A percentile compares a stretch with the other conserved stretches of the same genome.
phyloP scores from a whole-genome alignment of 2,329 filamentous ascomycete species.

The Aspergillus sp. region DNA sequence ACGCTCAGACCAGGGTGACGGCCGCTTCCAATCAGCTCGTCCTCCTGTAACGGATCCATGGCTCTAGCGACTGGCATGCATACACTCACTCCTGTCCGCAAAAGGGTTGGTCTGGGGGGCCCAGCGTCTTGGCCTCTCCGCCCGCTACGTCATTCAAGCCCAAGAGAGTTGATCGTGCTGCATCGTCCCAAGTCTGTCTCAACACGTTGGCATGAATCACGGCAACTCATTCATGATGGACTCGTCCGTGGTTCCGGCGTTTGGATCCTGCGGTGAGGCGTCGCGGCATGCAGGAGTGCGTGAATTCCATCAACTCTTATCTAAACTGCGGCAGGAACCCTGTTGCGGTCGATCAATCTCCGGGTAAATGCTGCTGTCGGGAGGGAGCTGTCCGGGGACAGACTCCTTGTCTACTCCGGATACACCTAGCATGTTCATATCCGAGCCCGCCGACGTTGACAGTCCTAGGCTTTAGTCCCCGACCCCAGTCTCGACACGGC shows the following conservation, averaged over 20 bases:
- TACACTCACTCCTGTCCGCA: neutral
- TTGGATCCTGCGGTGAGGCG: neutral
- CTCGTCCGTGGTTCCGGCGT: no score
- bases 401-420: neutral
- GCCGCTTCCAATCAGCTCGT: no score
- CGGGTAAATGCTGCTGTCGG: neutral
- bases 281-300: neutral
- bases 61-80: neutral
- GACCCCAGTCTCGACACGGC: neutral
- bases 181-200: neutral
- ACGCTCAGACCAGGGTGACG: neutral
- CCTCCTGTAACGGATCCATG: no score
- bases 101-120: neutral
- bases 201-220: no score
- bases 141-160: constrained; percentile 6
- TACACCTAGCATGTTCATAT: neutral
- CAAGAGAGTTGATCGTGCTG: neutral
- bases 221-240: no score
- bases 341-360: neutral
- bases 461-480: neutral
- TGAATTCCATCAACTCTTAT: neutral
- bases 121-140: neutral
- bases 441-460: neutral
- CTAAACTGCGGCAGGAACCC: neutral
- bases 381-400: neutral